Conservation (phyloP, 2,329 filamentous ascomycete species). For the Blastomyces silverae region DNA sequence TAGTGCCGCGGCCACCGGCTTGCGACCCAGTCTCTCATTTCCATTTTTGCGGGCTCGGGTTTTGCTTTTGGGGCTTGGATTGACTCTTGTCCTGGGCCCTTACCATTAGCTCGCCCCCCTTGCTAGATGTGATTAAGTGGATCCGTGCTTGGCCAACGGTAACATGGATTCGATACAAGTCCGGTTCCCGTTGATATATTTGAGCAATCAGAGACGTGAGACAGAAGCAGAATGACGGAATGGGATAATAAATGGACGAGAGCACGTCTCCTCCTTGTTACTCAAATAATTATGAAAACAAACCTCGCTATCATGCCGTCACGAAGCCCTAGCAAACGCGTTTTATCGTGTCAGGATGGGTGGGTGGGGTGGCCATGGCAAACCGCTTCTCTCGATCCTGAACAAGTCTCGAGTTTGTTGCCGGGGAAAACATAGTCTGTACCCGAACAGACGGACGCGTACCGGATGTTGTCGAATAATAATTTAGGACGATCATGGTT, state of each 20-base stretch:
- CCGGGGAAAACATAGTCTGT: background rate
- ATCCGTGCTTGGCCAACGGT: background rate
- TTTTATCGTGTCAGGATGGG: background rate
- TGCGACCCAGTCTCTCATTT: constrained; percentile 11
- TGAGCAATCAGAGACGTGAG: background rate
- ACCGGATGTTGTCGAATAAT: background rate
- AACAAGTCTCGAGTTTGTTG: constrained; percentile 2
- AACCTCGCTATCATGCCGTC: background rate
- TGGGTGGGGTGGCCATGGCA: background rate
- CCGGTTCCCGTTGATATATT: background rate
- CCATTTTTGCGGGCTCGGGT: constrained; percentile 4
- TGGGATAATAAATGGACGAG: background rate
- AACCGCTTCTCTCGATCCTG: background rate
- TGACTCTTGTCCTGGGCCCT: background rate
- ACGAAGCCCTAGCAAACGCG: background rate
- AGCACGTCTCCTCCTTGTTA: background rate
- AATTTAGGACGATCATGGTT: background rate
- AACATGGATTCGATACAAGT: background rate
- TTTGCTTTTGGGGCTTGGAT: constrained; percentile 5
- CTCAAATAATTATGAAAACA: background rate
- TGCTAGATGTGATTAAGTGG: background rate
- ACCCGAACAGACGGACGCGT: background rate
- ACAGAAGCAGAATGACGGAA: background rate
- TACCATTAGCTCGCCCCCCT: background rate
- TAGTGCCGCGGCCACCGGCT: constrained; percentile 1